These are phyloP conservation scores for Olyra latifolia DNA, from an alignment of 176 grass and related monocot genomes.

Conservation along the genomic window DNA sequence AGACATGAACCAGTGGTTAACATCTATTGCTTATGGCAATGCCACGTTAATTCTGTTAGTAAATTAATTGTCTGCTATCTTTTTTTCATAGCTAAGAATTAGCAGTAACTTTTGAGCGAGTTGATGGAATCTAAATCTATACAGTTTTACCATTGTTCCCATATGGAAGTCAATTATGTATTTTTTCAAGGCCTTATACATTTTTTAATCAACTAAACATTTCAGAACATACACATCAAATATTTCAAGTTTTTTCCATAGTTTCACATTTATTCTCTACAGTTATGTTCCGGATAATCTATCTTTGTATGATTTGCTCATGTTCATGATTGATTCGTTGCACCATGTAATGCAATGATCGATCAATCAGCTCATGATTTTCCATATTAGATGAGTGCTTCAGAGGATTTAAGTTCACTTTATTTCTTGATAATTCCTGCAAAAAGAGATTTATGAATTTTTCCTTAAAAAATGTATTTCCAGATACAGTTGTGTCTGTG, in stretches of 20 bases:
- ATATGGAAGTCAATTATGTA: neutral
- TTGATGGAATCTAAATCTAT: slow-evolving; percentile 20
- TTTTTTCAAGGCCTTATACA: slow-evolving; percentile 7
- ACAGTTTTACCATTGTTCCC: neutral
- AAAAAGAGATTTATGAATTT: neutral
- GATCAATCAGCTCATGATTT: neutral
- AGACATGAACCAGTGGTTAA: neutral
- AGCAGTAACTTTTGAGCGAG: slow-evolving; percentile 9
- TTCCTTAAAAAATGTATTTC: neutral
- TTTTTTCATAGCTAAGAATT: neutral
- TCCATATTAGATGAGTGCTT: slow-evolving; percentile 27
- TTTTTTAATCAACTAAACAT: slow-evolving; percentile 6
- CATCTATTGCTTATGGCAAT: slow-evolving; percentile 19
- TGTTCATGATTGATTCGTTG: neutral
- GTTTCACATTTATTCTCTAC: too few relatives aligned
- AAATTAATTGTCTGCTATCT: slow-evolving; percentile 8
- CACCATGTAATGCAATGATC: neutral
- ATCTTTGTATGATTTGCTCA: neutral
- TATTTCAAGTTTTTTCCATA: too few relatives aligned
- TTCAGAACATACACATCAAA: neutral
- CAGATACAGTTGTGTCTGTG: neutral
- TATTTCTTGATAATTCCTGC: neutral
- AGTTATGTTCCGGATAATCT: neutral
- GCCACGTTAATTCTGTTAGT: neutral
- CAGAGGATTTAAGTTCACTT: slow-evolving; percentile 12